Percentiles rank a stretch among this genome's conserved stretches.
Conservation (phyloP, 345 rosid genomes). For the Mangifera indica region DNA sequence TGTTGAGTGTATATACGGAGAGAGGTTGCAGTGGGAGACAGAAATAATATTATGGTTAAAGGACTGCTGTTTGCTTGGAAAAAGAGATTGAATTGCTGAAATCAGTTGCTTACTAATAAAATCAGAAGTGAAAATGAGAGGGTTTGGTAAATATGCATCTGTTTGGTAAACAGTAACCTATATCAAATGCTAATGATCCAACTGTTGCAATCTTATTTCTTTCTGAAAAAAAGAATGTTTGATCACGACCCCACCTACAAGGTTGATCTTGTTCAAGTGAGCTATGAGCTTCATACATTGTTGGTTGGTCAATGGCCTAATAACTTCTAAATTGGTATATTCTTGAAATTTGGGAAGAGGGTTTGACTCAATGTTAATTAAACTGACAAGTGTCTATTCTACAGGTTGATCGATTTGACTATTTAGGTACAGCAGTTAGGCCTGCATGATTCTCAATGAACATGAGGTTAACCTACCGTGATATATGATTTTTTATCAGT, state of each 20-base stretch:
- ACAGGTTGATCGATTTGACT: neutral
- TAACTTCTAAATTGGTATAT: slow-evolving; percentile 5
- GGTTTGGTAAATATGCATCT: neutral
- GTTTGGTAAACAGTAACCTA: slow-evolving; percentile 13
- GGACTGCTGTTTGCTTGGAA: no score
- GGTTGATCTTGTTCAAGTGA: slow-evolving; percentile 7
- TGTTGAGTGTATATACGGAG: slow-evolving; percentile 15
- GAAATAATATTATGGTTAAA: neutral
- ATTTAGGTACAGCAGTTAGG: neutral
- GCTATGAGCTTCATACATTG: slow-evolving; percentile 11
- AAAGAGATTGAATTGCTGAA: neutral
- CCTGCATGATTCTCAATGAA: neutral
- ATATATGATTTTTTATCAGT: no score
- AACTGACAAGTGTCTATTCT: slow-evolving; percentile 7
- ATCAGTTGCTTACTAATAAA: slow-evolving; percentile 11
- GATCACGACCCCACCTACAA: neutral
- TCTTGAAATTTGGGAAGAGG: neutral
- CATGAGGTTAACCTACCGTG: neutral
- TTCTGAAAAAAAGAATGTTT: neutral
- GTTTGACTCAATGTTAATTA: slow-evolving; percentile 17
- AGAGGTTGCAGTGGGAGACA: slow-evolving; percentile 1
- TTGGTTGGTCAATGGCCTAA: slow-evolving; percentile 20
- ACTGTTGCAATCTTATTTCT: neutral
- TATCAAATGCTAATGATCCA: neutral
- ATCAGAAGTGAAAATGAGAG: slow-evolving; percentile 15